Base-by-base conservation (phyloP, 2,329 filamentous ascomycete species). In the Penicillium sp. region DNA sequence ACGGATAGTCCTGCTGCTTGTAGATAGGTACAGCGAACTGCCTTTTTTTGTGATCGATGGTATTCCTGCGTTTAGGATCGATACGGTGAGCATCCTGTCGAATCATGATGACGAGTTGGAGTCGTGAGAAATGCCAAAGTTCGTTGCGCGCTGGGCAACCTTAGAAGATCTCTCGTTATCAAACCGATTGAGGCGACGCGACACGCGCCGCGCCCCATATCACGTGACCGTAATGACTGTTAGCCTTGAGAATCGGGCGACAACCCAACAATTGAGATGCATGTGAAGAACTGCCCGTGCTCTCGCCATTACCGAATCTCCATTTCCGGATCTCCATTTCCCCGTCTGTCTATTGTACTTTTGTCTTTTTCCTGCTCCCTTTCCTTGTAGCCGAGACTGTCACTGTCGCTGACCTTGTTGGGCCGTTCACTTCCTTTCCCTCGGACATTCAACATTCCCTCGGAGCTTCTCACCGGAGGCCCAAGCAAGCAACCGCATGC, bases 1-100 rank as follows among this genome's bases (percentile, higher is more conserved):
- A 82, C 13, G 87, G 85, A 70, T 97, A 99, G 41, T 87, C 81
- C 51, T 87, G 81, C 60, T 90, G 85, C 71, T 89, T 86, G 79
- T 86, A 96, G 50, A 81, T 78, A 16, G 90, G 83, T 18, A 85
- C 81, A 52, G 88, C 88, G 69, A 96, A 96, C 71, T 96, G 92
- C 70, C 86, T 88, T 76, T 91, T 95, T 66, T 90, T 89, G 68
- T 88, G 78, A 70, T 95, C 88, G 64, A 93, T 75, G 44, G 85
- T 81, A 57, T 86, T 85, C 60, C 91, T 88, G 67, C 90, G 79
- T 74, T 96, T 97, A 3, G 87, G 69, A 50, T 79, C 77, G 51
- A 78, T 72, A 24, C 75, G 68, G 53, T 68, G 64, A 34, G 62
- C 66, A 46, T 76, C 74, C 62, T 76, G 70, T 53, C 74, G 71